phyloP scores from a whole-genome alignment of 2,329 filamentous ascomycete species.

The Fusarium tricinctum region DNA sequence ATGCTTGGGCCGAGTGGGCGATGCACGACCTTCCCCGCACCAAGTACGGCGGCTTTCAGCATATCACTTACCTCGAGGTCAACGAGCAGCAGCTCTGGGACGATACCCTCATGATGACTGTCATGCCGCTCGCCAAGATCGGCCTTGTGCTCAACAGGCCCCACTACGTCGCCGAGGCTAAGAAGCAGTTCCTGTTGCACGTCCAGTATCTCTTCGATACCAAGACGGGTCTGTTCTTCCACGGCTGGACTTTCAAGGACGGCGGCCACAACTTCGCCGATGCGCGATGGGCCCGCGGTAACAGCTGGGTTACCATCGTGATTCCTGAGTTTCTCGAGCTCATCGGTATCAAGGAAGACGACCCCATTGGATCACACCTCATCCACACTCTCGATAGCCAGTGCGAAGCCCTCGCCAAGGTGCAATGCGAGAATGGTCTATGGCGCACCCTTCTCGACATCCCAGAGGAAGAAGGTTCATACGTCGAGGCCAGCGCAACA shows the following conservation, averaged over 20 bases:
- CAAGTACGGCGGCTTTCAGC: slow-evolving; percentile 79
- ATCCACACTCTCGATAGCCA: slow-evolving; percentile 77
- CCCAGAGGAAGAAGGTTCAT: slow-evolving; percentile 75
- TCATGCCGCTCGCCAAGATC: slow-evolving; percentile 84
- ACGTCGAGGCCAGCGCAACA: slow-evolving; percentile 82
- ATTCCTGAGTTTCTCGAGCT: slow-evolving; percentile 86
- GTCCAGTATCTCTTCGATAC: slow-evolving; percentile 84
- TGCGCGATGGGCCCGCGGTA: slow-evolving; percentile 72
- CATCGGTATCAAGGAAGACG: slow-evolving; percentile 72
- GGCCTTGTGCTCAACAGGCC: slow-evolving; percentile 77
- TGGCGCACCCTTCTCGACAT: slow-evolving; percentile 83
- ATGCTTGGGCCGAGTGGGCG: slow-evolving; percentile 86
- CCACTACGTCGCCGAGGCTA: slow-evolving; percentile 82
- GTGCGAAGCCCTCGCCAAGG: slow-evolving; percentile 71
- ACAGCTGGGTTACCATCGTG: slow-evolving; percentile 85
- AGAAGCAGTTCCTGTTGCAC: slow-evolving; percentile 81
- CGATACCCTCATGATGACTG: slow-evolving; percentile 91
- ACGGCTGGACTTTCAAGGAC: slow-evolving; percentile 83
- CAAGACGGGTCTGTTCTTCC: slow-evolving; percentile 80
- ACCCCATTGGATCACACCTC: slow-evolving; percentile 72
- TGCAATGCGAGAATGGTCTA: slow-evolving; percentile 74
- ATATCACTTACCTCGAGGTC: slow-evolving; percentile 78
- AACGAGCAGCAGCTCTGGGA: slow-evolving; percentile 87
- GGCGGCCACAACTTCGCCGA: slow-evolving; percentile 73
- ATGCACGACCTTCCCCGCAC: slow-evolving; percentile 82